Evolutionary conservation across 2,329 filamentous ascomycete species (phyloP), one percentile per base, ranked within the genome.

Genomic region (Acarospora socialis): DNA sequence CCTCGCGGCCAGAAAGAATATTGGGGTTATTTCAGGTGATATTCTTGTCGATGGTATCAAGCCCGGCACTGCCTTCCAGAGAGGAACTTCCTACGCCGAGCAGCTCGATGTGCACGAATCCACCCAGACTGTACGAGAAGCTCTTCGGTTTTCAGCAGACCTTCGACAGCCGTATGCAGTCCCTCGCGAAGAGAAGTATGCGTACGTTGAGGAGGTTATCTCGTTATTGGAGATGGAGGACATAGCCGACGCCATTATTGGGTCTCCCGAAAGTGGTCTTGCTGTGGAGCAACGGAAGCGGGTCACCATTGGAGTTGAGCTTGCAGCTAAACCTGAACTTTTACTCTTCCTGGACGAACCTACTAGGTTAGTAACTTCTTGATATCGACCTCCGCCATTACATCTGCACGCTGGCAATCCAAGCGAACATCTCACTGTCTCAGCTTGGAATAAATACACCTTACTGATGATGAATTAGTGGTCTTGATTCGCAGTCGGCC

Each of bases 171-270:
- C 72, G 0, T 68, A 61, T 29, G 60, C 73, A 9, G 63, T 65
- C 1, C 61, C 71, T 0, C 61, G 62, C 37, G 55, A 59, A 9
- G 71, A 78, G 45, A 78, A 78, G 48, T 69, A 72, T 41, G 66
- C 63, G 1, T 77, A 77, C 40, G 73, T 77, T 3, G 73, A 78
- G 39, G 69, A 75, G 41, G 67, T 79, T 27, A 66, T 78, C 13
- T 62, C 63, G n/a, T 54, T 77, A 1, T 55, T 78, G 8, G 72
- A 77, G 39, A 69, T 78, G 62, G 70, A 76, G 40, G 67, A 71
- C 29, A 68, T 76, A 38, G 72, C 71, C 6, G 72, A 77, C 48
- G 72, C 73, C 6, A 68, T 77, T 28, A 74, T 79, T 39, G 73
- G 73, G 2, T 18, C 17, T 1, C 33, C 36, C 3, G 36, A 20